Conservation (phyloP, 129 eudicot species). For the Saposhnikovia divaricata region DNA sequence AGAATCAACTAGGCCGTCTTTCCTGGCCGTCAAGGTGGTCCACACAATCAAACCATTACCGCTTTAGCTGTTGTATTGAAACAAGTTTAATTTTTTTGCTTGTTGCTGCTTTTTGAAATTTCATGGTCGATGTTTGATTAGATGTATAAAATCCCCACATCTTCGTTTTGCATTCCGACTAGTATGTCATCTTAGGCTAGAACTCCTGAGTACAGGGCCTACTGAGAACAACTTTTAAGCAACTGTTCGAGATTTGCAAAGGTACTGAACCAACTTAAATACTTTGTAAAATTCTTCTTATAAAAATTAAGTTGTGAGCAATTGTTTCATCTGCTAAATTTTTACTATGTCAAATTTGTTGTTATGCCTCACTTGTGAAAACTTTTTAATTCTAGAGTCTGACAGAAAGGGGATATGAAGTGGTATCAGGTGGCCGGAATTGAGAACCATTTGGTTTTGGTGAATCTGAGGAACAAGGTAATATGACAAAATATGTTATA, state of each 20-base stretch:
- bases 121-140: neutral
- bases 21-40: slow-evolving; percentile 99
- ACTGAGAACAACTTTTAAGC: slow-evolving; percentile 96
- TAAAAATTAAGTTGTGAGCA: neutral
- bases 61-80: slow-evolving; percentile 93
- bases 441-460: slow-evolving; percentile 90
- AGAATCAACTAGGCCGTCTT: slow-evolving; percentile 94
- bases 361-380: slow-evolving; percentile 9
- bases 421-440: slow-evolving; percentile 99
- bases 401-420: slow-evolving; percentile 68
- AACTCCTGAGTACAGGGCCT: slow-evolving; percentile 95
- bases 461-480: slow-evolving; percentile 87
- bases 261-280: slow-evolving; percentile 53
- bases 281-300: slow-evolving; percentile 35
- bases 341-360: slow-evolving; percentile 75
- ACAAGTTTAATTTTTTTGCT: slow-evolving; percentile 49
- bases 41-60: slow-evolving; percentile 95
- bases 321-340: neutral
- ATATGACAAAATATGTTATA: neutral
- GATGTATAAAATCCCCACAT: neutral
- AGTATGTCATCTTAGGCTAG: slow-evolving; percentile 50
- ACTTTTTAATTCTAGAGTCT: slow-evolving; percentile 47
- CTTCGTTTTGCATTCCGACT: slow-evolving; percentile 8
- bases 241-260: slow-evolving; percentile 78
- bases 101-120: neutral